Conservation (phyloP, 2,329 filamentous ascomycete species). For the Magnaporthiopsis rhizophila region DNA sequence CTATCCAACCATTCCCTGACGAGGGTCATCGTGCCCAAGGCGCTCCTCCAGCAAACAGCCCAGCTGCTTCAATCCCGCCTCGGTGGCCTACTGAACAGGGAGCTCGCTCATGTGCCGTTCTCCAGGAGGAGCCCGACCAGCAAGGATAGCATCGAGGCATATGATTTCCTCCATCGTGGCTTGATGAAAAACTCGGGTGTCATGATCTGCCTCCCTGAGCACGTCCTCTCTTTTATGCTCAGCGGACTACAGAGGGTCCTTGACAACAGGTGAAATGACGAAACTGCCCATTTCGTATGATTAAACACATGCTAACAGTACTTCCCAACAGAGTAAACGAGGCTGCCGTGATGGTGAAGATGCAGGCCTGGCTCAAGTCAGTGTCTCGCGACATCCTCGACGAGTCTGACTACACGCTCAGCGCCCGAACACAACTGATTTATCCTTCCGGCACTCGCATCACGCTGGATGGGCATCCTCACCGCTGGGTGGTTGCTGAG, state of each 20-base stretch:
- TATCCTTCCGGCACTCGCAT: slow-evolving; percentile 44
- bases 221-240: slow-evolving; percentile 57
- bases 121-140: slow-evolving; percentile 39
- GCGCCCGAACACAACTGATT: slow-evolving; percentile 46
- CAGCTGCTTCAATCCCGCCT: slow-evolving; percentile 47
- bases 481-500: slow-evolving; percentile 41
- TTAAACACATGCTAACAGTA: neutral
- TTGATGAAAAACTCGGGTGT: slow-evolving; percentile 38
- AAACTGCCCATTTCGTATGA: too few species aligned
- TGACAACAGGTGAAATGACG: slow-evolving; percentile 26
- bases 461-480: slow-evolving; percentile 42
- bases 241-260: slow-evolving; percentile 50
- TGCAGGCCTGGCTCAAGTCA: slow-evolving; percentile 40
- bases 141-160: slow-evolving; percentile 15
- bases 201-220: slow-evolving; percentile 53
- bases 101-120: slow-evolving; percentile 49
- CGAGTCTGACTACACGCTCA: slow-evolving; percentile 51
- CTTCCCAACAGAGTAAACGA: slow-evolving; percentile 18
- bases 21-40: slow-evolving; percentile 47
- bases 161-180: slow-evolving; percentile 30
- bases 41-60: slow-evolving; percentile 48
- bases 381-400: slow-evolving; percentile 54
- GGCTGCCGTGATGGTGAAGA: slow-evolving; percentile 38
- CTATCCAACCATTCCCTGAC: slow-evolving; percentile 40
- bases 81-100: slow-evolving; percentile 44